Percentiles rank a stretch among this genome's conserved stretches.
Conservation (phyloP, 805 yeast genomes). For the Zygosaccharomyces lentus region DNA sequence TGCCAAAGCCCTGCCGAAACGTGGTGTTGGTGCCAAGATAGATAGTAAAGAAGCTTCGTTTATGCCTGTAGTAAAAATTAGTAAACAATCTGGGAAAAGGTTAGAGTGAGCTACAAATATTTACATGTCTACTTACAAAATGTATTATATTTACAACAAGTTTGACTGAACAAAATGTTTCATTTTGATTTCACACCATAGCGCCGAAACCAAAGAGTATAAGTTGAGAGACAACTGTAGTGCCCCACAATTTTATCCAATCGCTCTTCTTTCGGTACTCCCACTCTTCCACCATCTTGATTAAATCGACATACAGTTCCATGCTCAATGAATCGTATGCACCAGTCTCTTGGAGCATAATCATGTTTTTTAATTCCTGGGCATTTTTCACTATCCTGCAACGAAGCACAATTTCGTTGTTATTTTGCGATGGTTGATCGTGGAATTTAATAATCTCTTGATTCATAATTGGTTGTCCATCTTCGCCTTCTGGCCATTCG, state of each 20-base stretch:
- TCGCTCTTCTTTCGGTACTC: conserved; percentile 42
- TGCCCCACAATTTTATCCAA: conserved; percentile 54
- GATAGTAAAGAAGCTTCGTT: conserved; percentile 28
- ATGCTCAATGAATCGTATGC: conserved; percentile 49
- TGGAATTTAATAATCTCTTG: conserved; percentile 36
- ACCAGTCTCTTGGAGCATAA: conserved; percentile 38
- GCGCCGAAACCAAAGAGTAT: conserved; percentile 57
- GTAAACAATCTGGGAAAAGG: conserved; percentile 27
- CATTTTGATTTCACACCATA: conserved; percentile 37
- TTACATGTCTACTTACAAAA: background rate
- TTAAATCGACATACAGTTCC: conserved; percentile 54
- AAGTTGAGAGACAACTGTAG: conserved; percentile 54
- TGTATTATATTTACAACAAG: background rate
- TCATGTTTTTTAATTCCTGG: conserved; percentile 40
- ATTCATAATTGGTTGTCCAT: conserved; percentile 12
- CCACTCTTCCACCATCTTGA: conserved; percentile 51
- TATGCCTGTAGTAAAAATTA: conserved; percentile 36
- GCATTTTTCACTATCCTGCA: conserved; percentile 46
- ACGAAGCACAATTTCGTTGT: conserved; percentile 31
- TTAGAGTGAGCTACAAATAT: conserved; percentile 6
- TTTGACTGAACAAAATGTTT: conserved; percentile 1
- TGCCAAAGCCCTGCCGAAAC: conserved; percentile 36
- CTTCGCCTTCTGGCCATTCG: conserved; percentile 21
- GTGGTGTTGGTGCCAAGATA: conserved; percentile 5
- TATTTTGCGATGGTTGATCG: conserved; percentile 26